Evolutionary conservation across 164 flowering plant genomes (phyloP), one percentile per base, ranked within the genome.

Genomic region (Houttuynia cordata): DNA sequence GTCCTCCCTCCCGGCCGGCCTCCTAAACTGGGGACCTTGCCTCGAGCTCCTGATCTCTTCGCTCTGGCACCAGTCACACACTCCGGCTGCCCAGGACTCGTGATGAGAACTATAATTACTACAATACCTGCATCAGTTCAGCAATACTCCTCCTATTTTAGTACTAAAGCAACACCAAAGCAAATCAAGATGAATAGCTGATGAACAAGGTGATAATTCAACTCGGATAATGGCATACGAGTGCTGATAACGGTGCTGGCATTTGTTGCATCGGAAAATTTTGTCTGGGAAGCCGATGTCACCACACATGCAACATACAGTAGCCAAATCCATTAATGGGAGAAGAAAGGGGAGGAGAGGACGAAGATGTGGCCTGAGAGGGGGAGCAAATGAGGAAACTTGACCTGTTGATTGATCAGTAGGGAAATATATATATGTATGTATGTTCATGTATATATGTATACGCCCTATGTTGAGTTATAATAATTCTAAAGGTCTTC

Each of bases 291-390:
- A 93, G 17, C 97, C 98, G 23, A 90, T 77, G 65, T 93, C 98
- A 58, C 97, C 98, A 66, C 97, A 93, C 98, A 93, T 79, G 76
- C 92, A 87, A 57, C 98, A 93, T 8, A 90, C 92, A 2, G 73
- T 79, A 39, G 79, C 79, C 57, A 64, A 80, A 78, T 85, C 94
- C 24, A 62, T 56, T 49, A 53, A n/a, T n/a, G n/a, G n/a, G n/a
- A n/a, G n/a, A n/a, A n/a, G n/a, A n/a, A n/a, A n/a, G n/a, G n/a
- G n/a, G n/a, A n/a, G n/a, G n/a, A 30, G 37, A 30, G 37, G n/a
- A n/a, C n/a, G n/a, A n/a, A n/a, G n/a, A n/a, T n/a, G n/a, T n/a
- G n/a, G n/a, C n/a, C n/a, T n/a, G n/a, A n/a, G n/a, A n/a, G n/a
- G n/a, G n/a, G 37, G 37, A 30, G 37, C 37, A 30, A 30, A 30